Base-by-base conservation (phyloP, 1,284 basidiomycete species). In the Apiotrichum akiyoshidainum region DNA sequence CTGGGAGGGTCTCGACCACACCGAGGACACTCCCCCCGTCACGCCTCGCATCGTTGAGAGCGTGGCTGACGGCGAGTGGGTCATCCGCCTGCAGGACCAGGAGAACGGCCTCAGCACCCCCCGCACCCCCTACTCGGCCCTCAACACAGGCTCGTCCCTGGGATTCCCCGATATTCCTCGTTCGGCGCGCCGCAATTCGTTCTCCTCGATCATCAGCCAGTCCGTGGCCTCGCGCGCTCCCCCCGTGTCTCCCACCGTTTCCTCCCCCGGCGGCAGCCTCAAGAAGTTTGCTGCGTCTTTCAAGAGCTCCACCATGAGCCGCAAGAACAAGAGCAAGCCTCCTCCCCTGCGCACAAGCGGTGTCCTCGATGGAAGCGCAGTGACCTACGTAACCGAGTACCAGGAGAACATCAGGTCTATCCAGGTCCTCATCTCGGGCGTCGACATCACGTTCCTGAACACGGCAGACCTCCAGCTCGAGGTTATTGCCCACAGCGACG, bases 341-440 rank as follows among this genome's bases (percentile, higher is more conserved):
- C 41, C 41, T 2, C 51, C 51, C 37, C 37, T 50, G 14, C 48
- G 48, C 19, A 50, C 48, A 11, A 50, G 48, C 37, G 48, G 48
- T 26, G 37, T 41, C 26, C 35, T 52, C 49, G 37, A 50, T 26
- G 35, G 48, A 19, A 60, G 46, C 31, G 52, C 48, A 5, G 48
- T 73, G 7, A 55, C 65, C 1, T 92, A 89, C 68, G 83, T 92
- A 35, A 89, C 89, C 5, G 91, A 93, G 72, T 83, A 89, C 69
- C 89, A 92, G 72, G 89, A 92, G 70, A 88, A 85, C 55, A 82
- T 93, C 0, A 84, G 85, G 21, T 85, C 87, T 56, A 82, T 92
- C 21, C 80, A 90, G 42, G 82, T 89, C 10, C 89, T 90, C 71
- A 59, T 75, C 19, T 67, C 78, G 59, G 65, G 76, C 51, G 62